These are phyloP conservation scores for Arbutus unedo DNA, from an alignment of 148 eudicot species.

Conservation along the genomic window DNA sequence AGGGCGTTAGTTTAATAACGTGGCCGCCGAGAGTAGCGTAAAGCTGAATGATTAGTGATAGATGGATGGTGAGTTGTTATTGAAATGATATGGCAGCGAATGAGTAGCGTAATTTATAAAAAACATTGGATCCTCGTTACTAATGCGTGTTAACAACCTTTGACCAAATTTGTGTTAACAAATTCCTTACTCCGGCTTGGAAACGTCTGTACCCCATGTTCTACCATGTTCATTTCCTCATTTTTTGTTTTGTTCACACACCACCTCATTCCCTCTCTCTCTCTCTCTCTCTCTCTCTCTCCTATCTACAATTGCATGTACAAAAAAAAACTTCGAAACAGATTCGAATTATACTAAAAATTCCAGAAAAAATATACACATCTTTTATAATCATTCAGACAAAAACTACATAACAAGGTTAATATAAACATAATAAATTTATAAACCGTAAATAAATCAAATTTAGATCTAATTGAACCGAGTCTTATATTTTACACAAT, in stretches of 20 bases:
- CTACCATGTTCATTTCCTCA: not conserved
- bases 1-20: not conserved
- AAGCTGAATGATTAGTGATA: not conserved
- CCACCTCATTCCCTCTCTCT: not conserved
- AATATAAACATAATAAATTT: too few relatives aligned
- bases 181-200: not conserved
- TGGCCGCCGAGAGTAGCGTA: not conserved
- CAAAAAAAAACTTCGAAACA: too few relatives aligned
- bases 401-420: too few relatives aligned
- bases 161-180: not conserved
- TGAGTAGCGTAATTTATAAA: not conserved
- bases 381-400: too few relatives aligned
- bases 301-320: too few relatives aligned
- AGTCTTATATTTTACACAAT: too few relatives aligned
- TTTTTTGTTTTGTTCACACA: not conserved
- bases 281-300: not conserved
- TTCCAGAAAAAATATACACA: too few relatives aligned
- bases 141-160: conserved; percentile 11
- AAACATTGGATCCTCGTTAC: not conserved
- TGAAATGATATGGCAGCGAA: not conserved
- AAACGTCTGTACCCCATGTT: conserved; percentile 4
- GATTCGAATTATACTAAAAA: too few relatives aligned
- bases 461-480: too few relatives aligned
- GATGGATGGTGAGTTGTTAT: not conserved
- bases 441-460: too few relatives aligned